Base-by-base conservation (phyloP, 257 asterid species). In the Lavandula angustifolia region DNA sequence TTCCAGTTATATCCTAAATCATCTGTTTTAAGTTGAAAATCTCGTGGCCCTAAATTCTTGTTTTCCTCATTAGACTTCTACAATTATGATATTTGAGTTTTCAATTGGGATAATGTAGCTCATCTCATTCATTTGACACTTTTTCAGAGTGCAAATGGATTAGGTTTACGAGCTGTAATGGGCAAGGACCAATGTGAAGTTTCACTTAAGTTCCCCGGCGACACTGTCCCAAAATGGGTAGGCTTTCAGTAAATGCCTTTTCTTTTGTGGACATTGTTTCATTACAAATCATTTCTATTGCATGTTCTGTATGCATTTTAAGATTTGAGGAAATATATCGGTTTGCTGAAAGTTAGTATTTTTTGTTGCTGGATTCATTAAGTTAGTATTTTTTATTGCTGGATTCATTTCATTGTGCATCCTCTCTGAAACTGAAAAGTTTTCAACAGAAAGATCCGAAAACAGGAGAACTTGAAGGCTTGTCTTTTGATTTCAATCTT, bases 181-280 rank as follows among this genome's bases (percentile, higher is more conserved):
- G 89, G 90, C 53, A 77, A 67, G 66, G 91, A 86, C 73, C 40
- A 67, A 62, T 94, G 99, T 73, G 88, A 82, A 76, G 85, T 94
- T 63, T 74, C 78, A 6, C 33, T 90, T 71, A 77, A 75, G 76
- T 94, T 87, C 67, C 95, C 99, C 0, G 12, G 79, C 22, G 94
- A 87, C 56, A 94, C 99, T 27, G 68, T 79, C 57, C 87, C 96
- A 31, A 90, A 86, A 79, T 94, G 99, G 99, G 99, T 94, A 84
- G 0, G 90, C 74, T 63, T 38, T 49, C 58, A 13, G 53, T 59
- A 27, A 44, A 38, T 59, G 46, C 54, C 11, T 44, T 22, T 53
- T 38, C 29, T 8, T 10, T 42, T n/a, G 14, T 5, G 1, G 31
- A 57, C 29, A 22, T 50, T 46, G 32, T 13, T 59, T 22, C 54